A percentile compares a stretch with the other conserved stretches of the same genome.
These are phyloP conservation scores for Schwanniomyces pseudopolymorphus DNA, from an alignment of 805 yeast genomes.

Conservation along the genomic window DNA sequence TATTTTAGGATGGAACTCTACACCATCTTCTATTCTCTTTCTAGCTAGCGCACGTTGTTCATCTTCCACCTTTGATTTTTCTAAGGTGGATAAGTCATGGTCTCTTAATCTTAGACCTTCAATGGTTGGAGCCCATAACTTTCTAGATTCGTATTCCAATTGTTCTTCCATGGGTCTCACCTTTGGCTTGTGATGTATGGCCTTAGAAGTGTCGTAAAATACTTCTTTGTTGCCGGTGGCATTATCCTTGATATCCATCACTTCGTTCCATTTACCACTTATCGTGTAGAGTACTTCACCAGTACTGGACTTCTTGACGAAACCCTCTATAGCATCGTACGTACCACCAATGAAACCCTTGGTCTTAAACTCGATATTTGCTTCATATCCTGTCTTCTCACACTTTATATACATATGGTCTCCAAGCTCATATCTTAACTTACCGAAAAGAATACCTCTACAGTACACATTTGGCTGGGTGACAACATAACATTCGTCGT, in stretches of 20 bases:
- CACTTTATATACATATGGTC: slow-evolving; percentile 84
- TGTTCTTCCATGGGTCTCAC: slow-evolving; percentile 82
- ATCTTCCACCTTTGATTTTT: slow-evolving; percentile 83
- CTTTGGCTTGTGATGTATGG: slow-evolving; percentile 56
- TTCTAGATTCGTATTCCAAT: slow-evolving; percentile 76
- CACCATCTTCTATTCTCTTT: slow-evolving; percentile 73
- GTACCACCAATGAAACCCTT: slow-evolving; percentile 93
- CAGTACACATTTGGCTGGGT: slow-evolving; percentile 97
- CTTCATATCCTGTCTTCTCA: slow-evolving; percentile 53
- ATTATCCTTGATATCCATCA: slow-evolving; percentile 58
- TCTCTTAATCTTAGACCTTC: slow-evolving; percentile 78
- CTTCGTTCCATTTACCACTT: slow-evolving; percentile 92
- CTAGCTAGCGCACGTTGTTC: slow-evolving; percentile 76
- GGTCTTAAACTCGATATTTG: slow-evolving; percentile 90
- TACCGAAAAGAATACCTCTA: slow-evolving; percentile 89
- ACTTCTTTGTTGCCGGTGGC: slow-evolving; percentile 50
- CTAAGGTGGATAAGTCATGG: slow-evolving; percentile 83
- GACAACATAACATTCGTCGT: slow-evolving; percentile 72
- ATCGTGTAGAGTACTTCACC: slow-evolving; percentile 60
- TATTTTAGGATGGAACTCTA: slow-evolving; percentile 75
- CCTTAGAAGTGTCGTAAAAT: slow-evolving; percentile 45
- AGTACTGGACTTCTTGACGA: slow-evolving; percentile 45
- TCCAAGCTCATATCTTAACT: slow-evolving; percentile 85
- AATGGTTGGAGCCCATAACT: slow-evolving; percentile 79
- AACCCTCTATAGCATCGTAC: slow-evolving; percentile 85